A percentile compares a stretch with the other conserved stretches of the same genome.
These are phyloP conservation scores for Paramecium primaurelia DNA, from an alignment of 73 alveolate genomes.

Conservation along the genomic window DNA sequence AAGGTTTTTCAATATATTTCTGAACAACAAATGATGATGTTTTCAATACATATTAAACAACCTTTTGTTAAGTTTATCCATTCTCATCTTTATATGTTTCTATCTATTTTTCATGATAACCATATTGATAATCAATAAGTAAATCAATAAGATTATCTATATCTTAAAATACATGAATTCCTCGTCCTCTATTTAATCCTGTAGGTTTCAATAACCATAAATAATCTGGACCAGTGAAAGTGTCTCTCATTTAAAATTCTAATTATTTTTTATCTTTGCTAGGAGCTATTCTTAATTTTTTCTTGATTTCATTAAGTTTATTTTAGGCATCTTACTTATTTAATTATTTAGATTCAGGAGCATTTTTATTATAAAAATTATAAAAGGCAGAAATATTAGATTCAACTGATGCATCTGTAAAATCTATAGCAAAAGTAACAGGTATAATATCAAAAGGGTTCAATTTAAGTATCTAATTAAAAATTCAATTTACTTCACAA, in stretches of 20 bases:
- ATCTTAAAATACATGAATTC: conserved; percentile 85
- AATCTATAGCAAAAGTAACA: conserved; percentile 57
- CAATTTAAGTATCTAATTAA: not conserved
- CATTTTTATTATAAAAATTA: conserved; percentile 54
- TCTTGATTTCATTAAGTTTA: conserved; percentile 33
- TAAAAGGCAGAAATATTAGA: conserved; percentile 48
- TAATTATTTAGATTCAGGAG: conserved; percentile 40
- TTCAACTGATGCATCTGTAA: conserved; percentile 3
- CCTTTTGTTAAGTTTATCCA: conserved; percentile 9
- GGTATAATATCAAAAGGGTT: conserved; percentile 50
- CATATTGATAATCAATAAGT: conserved; percentile 51
- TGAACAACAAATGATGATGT: conserved; percentile 49
- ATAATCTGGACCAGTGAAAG: conserved; percentile 83
- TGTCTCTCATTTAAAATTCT: conserved; percentile 62
- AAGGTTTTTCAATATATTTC: conserved; percentile 83
- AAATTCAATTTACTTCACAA: not conserved
- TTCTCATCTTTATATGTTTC: conserved; percentile 24
- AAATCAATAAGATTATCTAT: conserved; percentile 60
- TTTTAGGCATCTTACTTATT: conserved; percentile 10
- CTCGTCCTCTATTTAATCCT: conserved; percentile 93
- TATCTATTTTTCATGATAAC: conserved; percentile 25
- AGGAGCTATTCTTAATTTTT: conserved; percentile 47
- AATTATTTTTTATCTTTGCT: conserved; percentile 52
- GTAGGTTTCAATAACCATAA: conserved; percentile 93
- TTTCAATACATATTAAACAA: conserved; percentile 30